Conservation (phyloP, 179 eudicot genomes). For the Patellifolia procumbens region DNA sequence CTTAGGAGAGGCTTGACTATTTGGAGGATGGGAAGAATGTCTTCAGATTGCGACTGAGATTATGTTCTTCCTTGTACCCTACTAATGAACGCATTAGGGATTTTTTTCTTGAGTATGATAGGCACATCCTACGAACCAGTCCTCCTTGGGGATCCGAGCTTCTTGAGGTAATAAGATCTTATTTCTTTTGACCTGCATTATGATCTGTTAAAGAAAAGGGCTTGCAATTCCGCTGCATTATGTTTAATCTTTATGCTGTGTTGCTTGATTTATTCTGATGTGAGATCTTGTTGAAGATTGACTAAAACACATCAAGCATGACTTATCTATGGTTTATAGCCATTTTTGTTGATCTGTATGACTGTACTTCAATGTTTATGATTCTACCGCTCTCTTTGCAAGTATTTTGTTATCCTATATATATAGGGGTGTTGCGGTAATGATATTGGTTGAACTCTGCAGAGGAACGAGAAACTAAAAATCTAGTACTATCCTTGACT, state of each 20-base stretch:
- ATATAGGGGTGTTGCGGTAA: background rate
- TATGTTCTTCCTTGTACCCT: constrained; percentile 93
- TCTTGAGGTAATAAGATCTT: constrained; percentile 71
- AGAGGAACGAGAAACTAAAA: too few species aligned
- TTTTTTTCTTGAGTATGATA: constrained; percentile 95
- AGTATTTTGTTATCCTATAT: background rate
- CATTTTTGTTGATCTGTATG: too few species aligned
- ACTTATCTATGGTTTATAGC: background rate
- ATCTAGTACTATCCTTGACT: too few species aligned
- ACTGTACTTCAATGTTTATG: background rate
- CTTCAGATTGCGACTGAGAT: constrained; percentile 76
- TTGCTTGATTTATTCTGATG: background rate
- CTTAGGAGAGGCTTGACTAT: constrained; percentile 88
- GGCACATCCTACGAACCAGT: constrained; percentile 95
- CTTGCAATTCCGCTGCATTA: too few species aligned
- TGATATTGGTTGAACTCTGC: background rate
- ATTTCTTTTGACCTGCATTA: background rate
- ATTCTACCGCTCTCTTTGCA: background rate
- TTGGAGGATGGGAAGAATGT: constrained; percentile 96
- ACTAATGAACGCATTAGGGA: constrained; percentile 94
- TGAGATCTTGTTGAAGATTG: background rate
- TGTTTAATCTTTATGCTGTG: background rate
- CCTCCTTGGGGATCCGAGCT: constrained; percentile 99
- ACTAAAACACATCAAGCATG: background rate
- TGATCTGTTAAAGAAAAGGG: too few species aligned